Evolutionary conservation across 2,329 filamentous ascomycete genomes (phyloP).

Genomic region (Fusarium bactridioides): DNA sequence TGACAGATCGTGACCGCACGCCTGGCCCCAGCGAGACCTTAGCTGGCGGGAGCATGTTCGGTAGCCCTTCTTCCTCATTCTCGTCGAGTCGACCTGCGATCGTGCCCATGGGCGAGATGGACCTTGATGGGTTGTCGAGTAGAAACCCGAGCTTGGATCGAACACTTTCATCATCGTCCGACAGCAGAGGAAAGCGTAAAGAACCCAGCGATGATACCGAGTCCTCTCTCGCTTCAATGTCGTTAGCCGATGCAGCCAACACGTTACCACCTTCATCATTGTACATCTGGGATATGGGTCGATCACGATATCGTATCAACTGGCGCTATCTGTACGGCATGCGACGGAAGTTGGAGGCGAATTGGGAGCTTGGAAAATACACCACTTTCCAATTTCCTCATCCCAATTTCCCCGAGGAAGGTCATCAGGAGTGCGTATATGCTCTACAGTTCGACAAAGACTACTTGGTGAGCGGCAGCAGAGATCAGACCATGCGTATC

Average conservation of each 20-base stretch:
- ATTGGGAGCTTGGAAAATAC: constrained; percentile 86
- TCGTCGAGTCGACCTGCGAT: constrained; percentile 40
- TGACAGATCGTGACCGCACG: constrained; percentile 51
- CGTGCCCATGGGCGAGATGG: constrained; percentile 42
- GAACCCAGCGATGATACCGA: constrained; percentile 47
- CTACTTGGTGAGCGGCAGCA: constrained; percentile 90
- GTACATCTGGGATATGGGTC: constrained; percentile 60
- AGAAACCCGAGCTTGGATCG: constrained; percentile 45
- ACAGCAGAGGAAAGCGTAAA: constrained; percentile 48
- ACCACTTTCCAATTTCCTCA: constrained; percentile 91
- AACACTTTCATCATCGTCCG: constrained; percentile 39
- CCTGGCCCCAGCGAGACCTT: constrained; percentile 36
- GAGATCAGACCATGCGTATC: constrained; percentile 85
- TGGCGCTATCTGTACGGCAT: constrained; percentile 96
- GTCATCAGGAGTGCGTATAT: constrained; percentile 93
- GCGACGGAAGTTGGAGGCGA: constrained; percentile 82
- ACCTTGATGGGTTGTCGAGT: constrained; percentile 39
- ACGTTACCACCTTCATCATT: constrained; percentile 54
- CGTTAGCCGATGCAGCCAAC: constrained; percentile 41
- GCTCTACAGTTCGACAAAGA: constrained; percentile 88
- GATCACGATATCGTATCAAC: constrained; percentile 72
- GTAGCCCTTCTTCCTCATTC: constrained; percentile 45
- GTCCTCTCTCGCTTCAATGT: constrained; percentile 43
- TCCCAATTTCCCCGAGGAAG: constrained; percentile 79
- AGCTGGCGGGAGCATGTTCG: constrained; percentile 46